Base-by-base conservation (phyloP, 1,284 basidiomycete genomes). In the Paramarasmius palmivorus region DNA sequence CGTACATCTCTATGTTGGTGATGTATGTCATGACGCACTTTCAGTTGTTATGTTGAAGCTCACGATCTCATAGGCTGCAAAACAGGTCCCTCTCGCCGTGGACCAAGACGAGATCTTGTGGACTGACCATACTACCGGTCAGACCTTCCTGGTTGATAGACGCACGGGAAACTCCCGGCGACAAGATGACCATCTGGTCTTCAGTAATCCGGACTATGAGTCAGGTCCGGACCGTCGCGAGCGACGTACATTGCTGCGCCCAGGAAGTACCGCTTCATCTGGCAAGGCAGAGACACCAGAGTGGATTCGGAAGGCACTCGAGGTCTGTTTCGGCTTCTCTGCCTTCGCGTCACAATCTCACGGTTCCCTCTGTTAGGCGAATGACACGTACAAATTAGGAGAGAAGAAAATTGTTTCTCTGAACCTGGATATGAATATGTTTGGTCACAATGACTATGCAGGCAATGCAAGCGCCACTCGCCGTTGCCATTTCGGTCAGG, bases 141-240 rank as follows among this genome's bases (percentile, higher is more conserved):
- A 88, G 65, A 75, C 75, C 0, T 87, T 88, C 59, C 60, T 88
- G 6, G 77, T 94, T 9, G 87, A 96, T 65, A 65, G 77, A 46
- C 77, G 86, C 23, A 83, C 82, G 9, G 83, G 82, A 10, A 79
- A 89, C 68, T 77, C 82, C 36, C 74, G 76, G 63, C 70, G 68
- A n/a, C 69, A 67, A 62, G 60, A 61, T 45, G 58, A 69, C 49
- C 64, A 57, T 56, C 54, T 53, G 7, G 49, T 51, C 12, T 32
- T 6, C 29, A 32, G 12, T 44, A 45, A 54, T 42, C 38, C 52
- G 59, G 59, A 53, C 32, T 50, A 59, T 8, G 22, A 37, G 2
- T 29, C 49, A 29, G 50, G 5, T 23, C 22, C 20, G 20, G 22
- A 19, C 8, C 38, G 35, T 26, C 42, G 52, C 10, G 35, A 47